Evolutionary conservation across 2,329 filamentous ascomycete species (phyloP).

Genomic region (Acrodontium crateriforme): DNA sequence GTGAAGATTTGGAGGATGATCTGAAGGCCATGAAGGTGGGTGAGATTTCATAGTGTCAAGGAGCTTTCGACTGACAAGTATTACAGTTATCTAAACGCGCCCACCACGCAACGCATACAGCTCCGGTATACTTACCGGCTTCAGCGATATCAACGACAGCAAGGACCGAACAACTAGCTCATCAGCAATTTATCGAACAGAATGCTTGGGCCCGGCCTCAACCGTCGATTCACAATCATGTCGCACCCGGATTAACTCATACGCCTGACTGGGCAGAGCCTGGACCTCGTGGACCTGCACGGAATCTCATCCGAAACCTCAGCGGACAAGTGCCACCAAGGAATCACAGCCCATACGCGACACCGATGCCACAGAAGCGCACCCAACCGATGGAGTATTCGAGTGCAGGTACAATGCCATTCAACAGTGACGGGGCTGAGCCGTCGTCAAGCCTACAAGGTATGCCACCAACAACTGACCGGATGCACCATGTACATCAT

Average conservation of each 20-base stretch:
- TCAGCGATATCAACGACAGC: constrained; percentile 4
- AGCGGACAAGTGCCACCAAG: constrained; percentile 5
- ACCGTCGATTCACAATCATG: constrained; percentile 41
- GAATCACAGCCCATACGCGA: constrained; percentile 15
- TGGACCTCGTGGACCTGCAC: constrained; percentile 3
- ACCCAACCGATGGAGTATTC: constrained; percentile 10
- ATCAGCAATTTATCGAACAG: constrained; percentile 73
- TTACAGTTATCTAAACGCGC: constrained; percentile 1
- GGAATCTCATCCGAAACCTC: constrained; percentile 16
- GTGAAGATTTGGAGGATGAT: constrained; percentile 70
- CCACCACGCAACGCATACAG: too few species aligned
- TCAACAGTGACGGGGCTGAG: constrained; percentile 15
- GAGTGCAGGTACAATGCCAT: constrained; percentile 13
- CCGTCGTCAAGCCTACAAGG: constrained; percentile 19
- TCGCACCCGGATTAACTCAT: constrained; percentile 18
- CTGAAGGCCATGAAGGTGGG: constrained; percentile 72
- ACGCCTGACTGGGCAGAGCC: constrained; percentile 21
- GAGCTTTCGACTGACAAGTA: not conserved
- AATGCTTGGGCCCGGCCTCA: constrained; percentile 90
- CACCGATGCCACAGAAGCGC: constrained; percentile 17
- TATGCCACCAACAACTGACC: constrained; percentile 16
- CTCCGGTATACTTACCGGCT: too few species aligned
- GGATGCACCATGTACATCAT: constrained; percentile 5
- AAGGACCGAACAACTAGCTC: constrained; percentile 20
- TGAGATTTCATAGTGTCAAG: not conserved